phyloP scores from a whole-genome alignment of 805 yeast species.

The Yarrowia alimentaria region DNA sequence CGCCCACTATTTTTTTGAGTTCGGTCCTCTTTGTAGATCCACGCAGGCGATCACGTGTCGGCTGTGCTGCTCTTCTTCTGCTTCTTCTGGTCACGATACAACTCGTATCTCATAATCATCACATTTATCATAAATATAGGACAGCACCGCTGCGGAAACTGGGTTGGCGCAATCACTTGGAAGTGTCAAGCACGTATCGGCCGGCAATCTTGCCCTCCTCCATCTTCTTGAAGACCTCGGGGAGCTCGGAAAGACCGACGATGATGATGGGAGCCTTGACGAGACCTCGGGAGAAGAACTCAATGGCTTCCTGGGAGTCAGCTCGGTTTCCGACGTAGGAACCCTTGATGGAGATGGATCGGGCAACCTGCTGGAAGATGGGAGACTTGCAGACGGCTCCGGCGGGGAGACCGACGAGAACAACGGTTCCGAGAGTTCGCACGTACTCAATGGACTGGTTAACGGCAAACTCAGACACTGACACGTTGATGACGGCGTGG shows the following conservation, averaged over 20 bases:
- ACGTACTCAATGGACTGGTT: constrained; percentile 58
- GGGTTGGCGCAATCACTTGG: constrained; percentile 47
- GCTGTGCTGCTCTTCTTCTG: too few species aligned
- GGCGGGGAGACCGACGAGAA: constrained; percentile 75
- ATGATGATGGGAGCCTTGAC: constrained; percentile 71
- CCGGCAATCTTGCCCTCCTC: constrained; percentile 82
- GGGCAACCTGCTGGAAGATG: constrained; percentile 72
- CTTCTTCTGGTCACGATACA: too few species aligned
- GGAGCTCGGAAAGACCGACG: constrained; percentile 71
- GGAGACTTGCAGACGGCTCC: constrained; percentile 68
- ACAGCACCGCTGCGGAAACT: too few species aligned
- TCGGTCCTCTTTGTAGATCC: too few species aligned
- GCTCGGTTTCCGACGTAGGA: constrained; percentile 89
- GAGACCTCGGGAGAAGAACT: constrained; percentile 68
- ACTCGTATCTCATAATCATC: too few species aligned
- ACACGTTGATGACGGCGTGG: constrained; percentile 72
- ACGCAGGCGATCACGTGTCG: too few species aligned
- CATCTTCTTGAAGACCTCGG: constrained; percentile 71
- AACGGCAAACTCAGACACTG: constrained; percentile 69
- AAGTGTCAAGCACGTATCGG: constrained; percentile 81
- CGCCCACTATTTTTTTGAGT: too few species aligned
- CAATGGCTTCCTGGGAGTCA: constrained; percentile 78
- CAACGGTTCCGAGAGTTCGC: constrained; percentile 68
- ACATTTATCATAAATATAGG: too few species aligned
- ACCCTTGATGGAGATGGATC: constrained; percentile 69